Percentiles rank a stretch among this genome's conserved stretches.
phyloP scores from a whole-genome alignment of 1,139 yeast species.

The Saccharomyces hybrid region DNA sequence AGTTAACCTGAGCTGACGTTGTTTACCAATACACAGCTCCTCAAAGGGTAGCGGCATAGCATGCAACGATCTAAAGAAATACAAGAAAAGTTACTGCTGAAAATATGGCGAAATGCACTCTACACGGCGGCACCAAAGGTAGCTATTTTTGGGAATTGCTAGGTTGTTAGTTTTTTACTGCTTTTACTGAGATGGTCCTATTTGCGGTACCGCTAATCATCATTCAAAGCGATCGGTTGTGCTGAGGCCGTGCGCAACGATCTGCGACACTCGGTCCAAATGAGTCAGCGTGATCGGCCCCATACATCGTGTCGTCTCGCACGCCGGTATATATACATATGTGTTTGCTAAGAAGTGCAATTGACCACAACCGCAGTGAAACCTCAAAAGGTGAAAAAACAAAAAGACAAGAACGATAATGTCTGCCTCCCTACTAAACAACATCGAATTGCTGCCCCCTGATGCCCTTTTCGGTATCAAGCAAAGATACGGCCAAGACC shows the following conservation, averaged over 20 bases:
- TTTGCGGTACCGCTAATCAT: neutral
- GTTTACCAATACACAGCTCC: too few relatives aligned
- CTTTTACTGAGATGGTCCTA: neutral
- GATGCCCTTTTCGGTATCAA: slow-evolving; percentile 81
- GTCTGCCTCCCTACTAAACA: slow-evolving; percentile 33
- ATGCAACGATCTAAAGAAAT: too few relatives aligned
- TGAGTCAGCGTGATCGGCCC: neutral
- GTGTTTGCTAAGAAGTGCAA: neutral
- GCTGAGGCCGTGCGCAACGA: neutral
- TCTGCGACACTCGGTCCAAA: neutral
- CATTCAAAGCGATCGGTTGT: neutral
- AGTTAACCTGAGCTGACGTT: too few relatives aligned
- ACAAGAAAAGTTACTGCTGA: too few relatives aligned
- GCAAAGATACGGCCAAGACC: slow-evolving; percentile 62
- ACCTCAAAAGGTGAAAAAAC: neutral
- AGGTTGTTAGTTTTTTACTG: neutral
- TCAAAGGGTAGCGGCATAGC: too few relatives aligned
- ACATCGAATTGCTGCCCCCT: slow-evolving; percentile 56
- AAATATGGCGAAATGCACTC: too few relatives aligned
- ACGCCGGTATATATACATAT: neutral
- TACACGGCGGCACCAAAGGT: neutral
- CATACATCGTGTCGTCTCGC: neutral
- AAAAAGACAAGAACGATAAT: slow-evolving; percentile 4
- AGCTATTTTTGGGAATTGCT: neutral
- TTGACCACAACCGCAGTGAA: neutral